A percentile compares a stretch with the other conserved stretches of the same genome.
Conservation (phyloP, 257 asterid species). For the Solanum arcanum region DNA sequence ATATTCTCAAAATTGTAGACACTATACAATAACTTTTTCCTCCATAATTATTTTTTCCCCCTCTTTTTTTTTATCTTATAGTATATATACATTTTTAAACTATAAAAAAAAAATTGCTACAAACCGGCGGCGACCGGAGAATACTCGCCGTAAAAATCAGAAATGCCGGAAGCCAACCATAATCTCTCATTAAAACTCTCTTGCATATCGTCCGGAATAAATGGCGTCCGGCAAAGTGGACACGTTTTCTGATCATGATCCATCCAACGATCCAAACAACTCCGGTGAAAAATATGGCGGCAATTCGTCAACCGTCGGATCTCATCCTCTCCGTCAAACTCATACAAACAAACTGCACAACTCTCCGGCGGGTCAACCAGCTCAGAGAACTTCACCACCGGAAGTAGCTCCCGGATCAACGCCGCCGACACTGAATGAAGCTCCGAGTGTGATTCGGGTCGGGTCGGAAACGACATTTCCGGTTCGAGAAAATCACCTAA, state of each 20-base stretch:
- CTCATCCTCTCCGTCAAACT: constrained; percentile 72
- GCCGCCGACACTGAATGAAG: constrained; percentile 48
- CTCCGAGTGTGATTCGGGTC: constrained; percentile 20
- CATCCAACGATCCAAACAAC: constrained; percentile 98
- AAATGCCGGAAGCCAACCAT: constrained; percentile 80
- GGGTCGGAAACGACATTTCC: constrained; percentile 10
- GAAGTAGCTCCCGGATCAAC: constrained; percentile 70
- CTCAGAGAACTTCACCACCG: constrained; percentile 68
- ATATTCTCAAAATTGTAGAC: neutral
- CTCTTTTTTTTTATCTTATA: neutral
- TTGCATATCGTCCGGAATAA: constrained; percentile 85
- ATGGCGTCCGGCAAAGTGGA: constrained; percentile 76
- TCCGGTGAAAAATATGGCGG: constrained; percentile 69
- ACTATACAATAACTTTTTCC: neutral
- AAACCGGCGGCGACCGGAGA: constrained; percentile 52
- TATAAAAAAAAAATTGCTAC: constrained; percentile 6
- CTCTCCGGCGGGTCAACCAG: constrained; percentile 56
- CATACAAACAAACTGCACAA: constrained; percentile 89
- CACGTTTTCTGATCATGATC: constrained; percentile 98
- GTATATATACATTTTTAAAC: neutral
- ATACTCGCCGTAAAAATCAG: constrained; percentile 71
- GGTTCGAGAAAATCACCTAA: constrained; percentile 47
- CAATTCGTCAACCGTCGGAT: constrained; percentile 81
- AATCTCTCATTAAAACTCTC: constrained; percentile 72
- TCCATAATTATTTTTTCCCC: neutral